Conservation (phyloP, 257 asterid species). For the Penstemon davidsonii region DNA sequence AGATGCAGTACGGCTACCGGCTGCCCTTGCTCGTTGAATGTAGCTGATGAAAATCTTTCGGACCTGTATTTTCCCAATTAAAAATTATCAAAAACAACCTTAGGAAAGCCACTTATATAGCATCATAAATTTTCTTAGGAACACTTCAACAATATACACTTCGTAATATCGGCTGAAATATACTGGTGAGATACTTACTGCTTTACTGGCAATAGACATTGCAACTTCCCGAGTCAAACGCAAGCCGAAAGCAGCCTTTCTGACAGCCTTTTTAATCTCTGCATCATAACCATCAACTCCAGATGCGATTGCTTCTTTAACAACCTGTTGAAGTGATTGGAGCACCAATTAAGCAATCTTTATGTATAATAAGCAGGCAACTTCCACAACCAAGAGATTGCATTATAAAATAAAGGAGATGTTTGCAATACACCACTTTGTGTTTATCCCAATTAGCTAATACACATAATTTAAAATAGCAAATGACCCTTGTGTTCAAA, state of each 20-base stretch:
- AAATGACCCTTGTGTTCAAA: too few species aligned
- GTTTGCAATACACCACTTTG: too few species aligned
- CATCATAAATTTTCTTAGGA: not conserved
- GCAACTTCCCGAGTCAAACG: conserved; percentile 93
- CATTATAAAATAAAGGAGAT: not conserved
- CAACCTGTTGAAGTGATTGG: conserved; percentile 51
- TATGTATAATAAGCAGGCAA: conserved; percentile 18
- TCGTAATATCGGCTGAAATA: not conserved
- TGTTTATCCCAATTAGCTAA: too few species aligned
- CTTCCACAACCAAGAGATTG: not conserved
- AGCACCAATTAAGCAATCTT: conserved; percentile 17
- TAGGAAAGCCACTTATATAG: not conserved
- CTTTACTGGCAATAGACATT: conserved; percentile 82
- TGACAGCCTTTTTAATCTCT: conserved; percentile 66
- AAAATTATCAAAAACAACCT: conserved; percentile 2
- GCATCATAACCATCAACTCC: conserved; percentile 85
- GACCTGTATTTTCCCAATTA: conserved; percentile 51
- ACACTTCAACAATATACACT: not conserved
- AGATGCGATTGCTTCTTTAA: conserved; percentile 76
- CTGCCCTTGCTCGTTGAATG: conserved; percentile 79
- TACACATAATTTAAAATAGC: too few species aligned
- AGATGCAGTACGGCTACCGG: conserved; percentile 70
- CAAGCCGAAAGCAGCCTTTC: conserved; percentile 92
- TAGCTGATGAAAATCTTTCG: conserved; percentile 72
- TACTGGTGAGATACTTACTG: conserved; percentile 58